Evolutionary conservation across 495 filamentous ascomycete species (phyloP).

Genomic region (Daldinia bambusicola): DNA sequence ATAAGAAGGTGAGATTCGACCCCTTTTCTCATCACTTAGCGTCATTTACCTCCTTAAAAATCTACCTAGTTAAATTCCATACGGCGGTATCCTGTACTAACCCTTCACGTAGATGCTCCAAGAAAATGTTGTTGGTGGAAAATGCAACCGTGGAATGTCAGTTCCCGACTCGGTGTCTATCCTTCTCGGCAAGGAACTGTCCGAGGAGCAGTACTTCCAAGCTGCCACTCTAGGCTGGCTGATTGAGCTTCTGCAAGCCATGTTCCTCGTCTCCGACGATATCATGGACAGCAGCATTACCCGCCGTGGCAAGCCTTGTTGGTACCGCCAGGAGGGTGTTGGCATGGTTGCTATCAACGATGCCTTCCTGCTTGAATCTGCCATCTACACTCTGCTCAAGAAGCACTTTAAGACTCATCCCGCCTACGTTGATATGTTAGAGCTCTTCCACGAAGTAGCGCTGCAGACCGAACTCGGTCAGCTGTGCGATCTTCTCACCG

Average conservation of each 20-base stretch:
- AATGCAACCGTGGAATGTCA: constrained; percentile 98
- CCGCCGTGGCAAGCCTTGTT: constrained; percentile 91
- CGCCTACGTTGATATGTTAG: constrained; percentile 86
- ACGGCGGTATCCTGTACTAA: neutral
- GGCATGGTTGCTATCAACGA: constrained; percentile 98
- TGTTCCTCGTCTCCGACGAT: constrained; percentile 98
- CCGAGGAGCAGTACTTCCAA: constrained; percentile 82
- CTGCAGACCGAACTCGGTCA: constrained; percentile 96
- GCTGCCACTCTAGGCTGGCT: constrained; percentile 92
- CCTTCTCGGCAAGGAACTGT: constrained; percentile 77
- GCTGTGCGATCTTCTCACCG: constrained; percentile 92
- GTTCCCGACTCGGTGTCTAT: constrained; percentile 88
- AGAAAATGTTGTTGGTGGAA: constrained; percentile 90
- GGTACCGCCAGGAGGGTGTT: constrained; percentile 88
- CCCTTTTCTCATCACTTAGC: neutral
- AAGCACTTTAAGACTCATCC: constrained; percentile 89
- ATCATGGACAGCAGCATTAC: constrained; percentile 98
- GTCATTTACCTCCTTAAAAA: constrained; percentile 5
- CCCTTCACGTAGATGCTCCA: constrained; percentile 71
- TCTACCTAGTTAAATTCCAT: neutral
- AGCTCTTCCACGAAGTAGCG: constrained; percentile 94
- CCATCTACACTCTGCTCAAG: constrained; percentile 91
- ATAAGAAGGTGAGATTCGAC: constrained; percentile 70
- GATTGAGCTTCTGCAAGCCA: constrained; percentile 96
- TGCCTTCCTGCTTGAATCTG: constrained; percentile 91